Evolutionary conservation across 1,284 basidiomycete genomes (phyloP), one percentile per base, ranked within the genome.

Genomic region (Austropuccinia psidii): DNA sequence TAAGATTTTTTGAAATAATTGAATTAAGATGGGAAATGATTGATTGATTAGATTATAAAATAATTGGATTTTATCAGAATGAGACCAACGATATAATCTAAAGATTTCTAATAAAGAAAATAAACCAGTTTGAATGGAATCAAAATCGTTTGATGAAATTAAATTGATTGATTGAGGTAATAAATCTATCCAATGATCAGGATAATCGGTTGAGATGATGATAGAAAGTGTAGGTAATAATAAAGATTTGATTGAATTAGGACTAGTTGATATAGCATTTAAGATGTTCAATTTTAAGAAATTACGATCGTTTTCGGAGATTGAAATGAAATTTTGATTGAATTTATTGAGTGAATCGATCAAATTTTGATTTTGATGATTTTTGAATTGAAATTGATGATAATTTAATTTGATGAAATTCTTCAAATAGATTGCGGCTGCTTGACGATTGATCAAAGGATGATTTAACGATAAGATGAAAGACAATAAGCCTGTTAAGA

Each of bases 401-500:
- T 61, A 72, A 31, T 37, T 31, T 7, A 21, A 2, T 13, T 27
- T 47, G n/a, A 60, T 35, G 4, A 43, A 41, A 57, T 72, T 72
- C 47, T 72, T 72, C 31, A 72, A 47, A 45, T 50, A 72, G 43
- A 72, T 58, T 0, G 68, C 68, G 0, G 68, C 68, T 19, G 68
- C 68, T 49, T 72, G 68, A 37, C 68, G 41, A n/a, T 15, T 21
- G 7, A 57, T 17, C 11, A 61, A 47, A 0, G 43, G 19, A 5
- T 49, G 41, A 21, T 57, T 24, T 4, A 6, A 17, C 13, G 37
- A 37, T 29, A 57, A 55, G 29, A 72, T 47, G 19, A 72, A 49
- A 1, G 68, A 49, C 37, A 72, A 61, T 4, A 72, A 31, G 8
- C 43, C 29, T 4, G 39, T 31, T 0, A 52, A 19, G 57, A 72